phyloP scores from a whole-genome alignment of 352 stramenopile genomes.

The Globisporangium sylvaticum region DNA sequence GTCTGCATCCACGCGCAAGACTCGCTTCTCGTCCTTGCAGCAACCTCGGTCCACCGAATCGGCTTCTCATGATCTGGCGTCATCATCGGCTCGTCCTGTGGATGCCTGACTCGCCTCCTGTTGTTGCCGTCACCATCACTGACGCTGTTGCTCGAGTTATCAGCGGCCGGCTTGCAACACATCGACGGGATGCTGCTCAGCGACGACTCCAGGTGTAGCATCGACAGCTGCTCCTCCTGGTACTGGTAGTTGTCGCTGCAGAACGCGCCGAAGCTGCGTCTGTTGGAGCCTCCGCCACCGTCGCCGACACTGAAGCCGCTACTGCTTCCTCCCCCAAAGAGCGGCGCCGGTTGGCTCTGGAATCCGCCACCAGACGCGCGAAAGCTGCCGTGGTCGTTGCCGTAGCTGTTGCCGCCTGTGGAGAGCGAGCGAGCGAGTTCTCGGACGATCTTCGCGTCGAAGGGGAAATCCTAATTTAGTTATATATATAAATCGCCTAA shows the following conservation, averaged over 20 bases:
- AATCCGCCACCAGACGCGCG: conserved; percentile 1
- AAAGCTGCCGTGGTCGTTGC: conserved; percentile 7
- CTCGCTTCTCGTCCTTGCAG: too few relatives aligned
- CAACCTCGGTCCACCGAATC: too few relatives aligned
- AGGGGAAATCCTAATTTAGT: too few relatives aligned
- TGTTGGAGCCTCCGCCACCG: not conserved
- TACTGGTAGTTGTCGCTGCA: conserved; percentile 8
- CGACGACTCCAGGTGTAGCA: conserved; percentile 22
- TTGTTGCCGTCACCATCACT: too few relatives aligned
- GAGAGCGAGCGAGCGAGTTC: conserved; percentile 7
- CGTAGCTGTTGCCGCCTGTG: conserved; percentile 4
- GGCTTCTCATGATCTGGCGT: too few relatives aligned
- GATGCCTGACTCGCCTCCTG: too few relatives aligned
- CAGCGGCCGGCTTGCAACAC: too few relatives aligned
- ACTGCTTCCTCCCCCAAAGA: conserved; percentile 14
- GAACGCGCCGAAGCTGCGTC: conserved; percentile 5
- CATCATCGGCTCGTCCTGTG: too few relatives aligned
- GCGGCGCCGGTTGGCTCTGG: not conserved
- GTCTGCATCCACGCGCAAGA: too few relatives aligned
- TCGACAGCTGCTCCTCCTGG: conserved; percentile 10
- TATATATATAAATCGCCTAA: too few relatives aligned
- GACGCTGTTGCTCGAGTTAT: too few relatives aligned
- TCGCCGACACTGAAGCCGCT: not conserved
- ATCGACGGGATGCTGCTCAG: conserved; percentile 19
- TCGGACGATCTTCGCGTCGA: conserved; percentile 6